Percentiles rank a stretch among this genome's conserved stretches.
These are phyloP conservation scores for Rubroboletus pulcherrimus DNA, from an alignment of 768 basidiomycete genomes.

Conservation along the genomic window DNA sequence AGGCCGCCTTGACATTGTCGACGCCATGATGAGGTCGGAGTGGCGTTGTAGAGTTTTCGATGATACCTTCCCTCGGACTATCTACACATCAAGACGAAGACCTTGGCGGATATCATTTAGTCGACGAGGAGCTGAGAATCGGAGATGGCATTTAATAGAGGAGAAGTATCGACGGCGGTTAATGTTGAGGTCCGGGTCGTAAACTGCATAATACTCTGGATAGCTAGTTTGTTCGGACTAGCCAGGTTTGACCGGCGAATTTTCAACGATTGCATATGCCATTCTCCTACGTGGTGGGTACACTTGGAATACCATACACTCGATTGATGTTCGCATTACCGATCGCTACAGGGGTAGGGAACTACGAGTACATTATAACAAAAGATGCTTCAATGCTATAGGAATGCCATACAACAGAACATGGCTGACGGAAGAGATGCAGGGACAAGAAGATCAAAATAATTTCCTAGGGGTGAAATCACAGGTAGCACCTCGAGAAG, in stretches of 20 bases:
- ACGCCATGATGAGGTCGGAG: conserved; percentile 22
- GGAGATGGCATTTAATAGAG: conserved; percentile 26
- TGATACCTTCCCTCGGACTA: conserved; percentile 5
- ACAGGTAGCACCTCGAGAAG: conserved; percentile 78
- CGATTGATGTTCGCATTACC: conserved; percentile 17
- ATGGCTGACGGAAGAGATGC: not conserved
- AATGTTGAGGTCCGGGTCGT: not conserved
- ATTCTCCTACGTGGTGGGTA: not conserved
- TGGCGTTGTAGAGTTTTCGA: conserved; percentile 5
- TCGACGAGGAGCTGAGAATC: conserved; percentile 30
- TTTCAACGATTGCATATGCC: not conserved
- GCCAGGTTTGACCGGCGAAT: not conserved
- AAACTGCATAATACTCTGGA: not conserved
- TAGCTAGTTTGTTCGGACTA: not conserved
- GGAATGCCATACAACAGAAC: conserved; percentile 4
- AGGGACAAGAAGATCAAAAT: conserved; percentile 15
- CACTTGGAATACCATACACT: not conserved
- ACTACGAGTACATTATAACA: conserved; percentile 22
- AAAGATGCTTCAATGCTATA: conserved; percentile 13
- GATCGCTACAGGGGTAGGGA: conserved; percentile 8
- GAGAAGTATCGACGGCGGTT: conserved; percentile 20
- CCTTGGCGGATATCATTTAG: conserved; percentile 23
- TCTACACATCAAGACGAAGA: conserved; percentile 11
- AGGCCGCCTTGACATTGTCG: conserved; percentile 51
- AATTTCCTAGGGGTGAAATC: conserved; percentile 9